Conservation (phyloP, 768 basidiomycete species). For the Tulasnella calospora region DNA sequence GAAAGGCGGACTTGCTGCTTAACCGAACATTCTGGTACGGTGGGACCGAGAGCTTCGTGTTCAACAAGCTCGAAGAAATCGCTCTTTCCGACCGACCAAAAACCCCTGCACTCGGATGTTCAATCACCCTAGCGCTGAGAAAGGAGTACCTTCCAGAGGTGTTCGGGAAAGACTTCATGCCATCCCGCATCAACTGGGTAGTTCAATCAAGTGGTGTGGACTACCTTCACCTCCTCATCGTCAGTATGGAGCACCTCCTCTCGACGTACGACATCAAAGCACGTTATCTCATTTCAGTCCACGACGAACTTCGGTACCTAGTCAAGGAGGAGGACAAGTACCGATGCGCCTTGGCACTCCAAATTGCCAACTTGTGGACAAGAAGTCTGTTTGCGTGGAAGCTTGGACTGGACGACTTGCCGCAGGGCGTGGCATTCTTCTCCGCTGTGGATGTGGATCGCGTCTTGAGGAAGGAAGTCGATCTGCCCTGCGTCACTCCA, state of each 20-base stretch:
- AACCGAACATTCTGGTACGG: conserved; percentile 91
- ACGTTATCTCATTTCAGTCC: conserved; percentile 92
- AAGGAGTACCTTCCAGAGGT: conserved; percentile 78
- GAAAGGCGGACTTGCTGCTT: conserved; percentile 51
- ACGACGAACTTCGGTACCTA: conserved; percentile 93
- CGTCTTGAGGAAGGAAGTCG: conserved; percentile 90
- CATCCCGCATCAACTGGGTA: conserved; percentile 98
- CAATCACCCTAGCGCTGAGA: conserved; percentile 87
- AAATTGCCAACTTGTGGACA: conserved; percentile 96
- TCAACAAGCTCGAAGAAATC: conserved; percentile 96
- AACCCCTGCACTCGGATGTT: conserved; percentile 91
- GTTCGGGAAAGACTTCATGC: conserved; percentile 85
- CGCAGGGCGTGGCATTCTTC: conserved; percentile 94
- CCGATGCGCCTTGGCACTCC: conserved; percentile 85
- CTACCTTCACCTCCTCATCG: conserved; percentile 93
- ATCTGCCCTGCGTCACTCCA: conserved; percentile 93
- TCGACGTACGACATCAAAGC: conserved; percentile 77
- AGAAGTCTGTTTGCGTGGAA: conserved; percentile 83
- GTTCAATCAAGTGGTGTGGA: conserved; percentile 98
- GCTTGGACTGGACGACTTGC: conserved; percentile 93
- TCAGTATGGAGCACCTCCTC: conserved; percentile 87
- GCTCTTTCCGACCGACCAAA: conserved; percentile 79
- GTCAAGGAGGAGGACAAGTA: conserved; percentile 84
- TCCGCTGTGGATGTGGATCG: conserved; percentile 91
- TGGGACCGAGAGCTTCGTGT: conserved; percentile 91